Conservation (phyloP, 176 grass and related monocot genomes). For the Ampelocalamus luodianensis region DNA sequence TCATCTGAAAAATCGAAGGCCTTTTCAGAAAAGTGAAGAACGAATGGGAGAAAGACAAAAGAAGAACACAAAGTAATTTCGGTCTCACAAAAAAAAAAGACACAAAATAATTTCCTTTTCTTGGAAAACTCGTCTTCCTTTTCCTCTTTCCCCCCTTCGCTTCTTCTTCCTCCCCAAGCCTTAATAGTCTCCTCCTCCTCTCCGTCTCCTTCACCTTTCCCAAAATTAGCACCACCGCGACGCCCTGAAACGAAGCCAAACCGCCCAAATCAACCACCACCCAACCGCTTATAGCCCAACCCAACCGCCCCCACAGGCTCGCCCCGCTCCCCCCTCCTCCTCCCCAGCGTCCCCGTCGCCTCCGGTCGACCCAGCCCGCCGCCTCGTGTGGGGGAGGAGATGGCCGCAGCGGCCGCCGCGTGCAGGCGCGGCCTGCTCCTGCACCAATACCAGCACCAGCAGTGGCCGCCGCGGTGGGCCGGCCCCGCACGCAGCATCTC, state of each 20-base stretch:
- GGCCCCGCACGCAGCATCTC: conserved; percentile 55
- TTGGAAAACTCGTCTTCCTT: not conserved
- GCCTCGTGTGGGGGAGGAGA: conserved; percentile 40
- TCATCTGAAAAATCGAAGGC: not conserved
- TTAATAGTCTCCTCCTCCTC: not conserved
- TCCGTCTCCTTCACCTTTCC: conserved; percentile 29
- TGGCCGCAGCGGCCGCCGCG: conserved; percentile 51
- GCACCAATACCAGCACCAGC: not conserved
- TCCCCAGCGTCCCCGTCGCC: conserved; percentile 9
- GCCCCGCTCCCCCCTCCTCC: not conserved
- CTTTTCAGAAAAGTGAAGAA: not conserved
- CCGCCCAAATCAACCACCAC: conserved; percentile 32
- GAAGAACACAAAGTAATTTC: too few species aligned
- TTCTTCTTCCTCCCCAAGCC: conserved; percentile 59
- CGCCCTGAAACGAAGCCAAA: conserved; percentile 48
- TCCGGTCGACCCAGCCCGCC: conserved; percentile 2
- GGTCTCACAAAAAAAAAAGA: not conserved
- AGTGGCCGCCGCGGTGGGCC: conserved; percentile 21
- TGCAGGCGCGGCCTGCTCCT: conserved; percentile 49
- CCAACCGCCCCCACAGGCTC: conserved; percentile 7
- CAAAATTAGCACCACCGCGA: conserved; percentile 46
- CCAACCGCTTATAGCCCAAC: conserved; percentile 12
- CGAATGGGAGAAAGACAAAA: not conserved
- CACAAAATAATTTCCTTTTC: not conserved
- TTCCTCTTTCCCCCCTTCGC: not conserved